Base-by-base conservation (phyloP, 805 yeast genomes). In the Grigorovia transvaalensis region DNA sequence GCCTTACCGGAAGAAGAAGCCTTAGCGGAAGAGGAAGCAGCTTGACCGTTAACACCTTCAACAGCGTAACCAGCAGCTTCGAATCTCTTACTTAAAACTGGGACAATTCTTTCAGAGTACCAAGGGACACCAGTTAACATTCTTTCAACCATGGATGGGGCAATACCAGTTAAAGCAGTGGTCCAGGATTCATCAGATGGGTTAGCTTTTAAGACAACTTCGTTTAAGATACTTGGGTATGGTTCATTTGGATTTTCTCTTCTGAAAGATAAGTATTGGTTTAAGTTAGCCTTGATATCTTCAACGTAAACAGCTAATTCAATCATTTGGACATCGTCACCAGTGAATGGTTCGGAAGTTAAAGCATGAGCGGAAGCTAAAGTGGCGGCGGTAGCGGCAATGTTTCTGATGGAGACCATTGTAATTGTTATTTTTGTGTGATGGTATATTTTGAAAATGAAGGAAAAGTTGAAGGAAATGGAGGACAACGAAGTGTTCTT, bases 101-200 rank as follows among this genome's bases (percentile, higher is more conserved):
- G 54, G 42, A 55, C 54, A 18, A 64, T 45, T 55, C 67, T 62
- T 44, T 59, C 51, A 23, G 65, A 57, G 55, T 63, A 68, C 71
- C 71, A 68, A 56, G 71, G 70, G 40, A 67, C 56, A 45, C 63
- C 69, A n/a, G 70, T 64, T 27, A 67, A 55, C 56, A 64, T 58
- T 7, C 64, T 42, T 9, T 62, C 57, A 35, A 67, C 64, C 33
- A 59, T 57, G 47, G 50, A 30, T 52, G 60, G 53, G 51, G 67
- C 65, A 44, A 67, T 56, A 45, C 54, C 52, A 19, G 53, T 20
- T 53, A 55, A 62, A 48, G 61, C 54, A 18, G 67, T 56, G 51
- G 71, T 67, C 59, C 62, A 67, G 12, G 65, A 57, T 33, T 63
- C 63, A 49, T 68, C 69, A 18, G 71, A 30, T 19, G 54, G 51